Percentiles rank a stretch among this genome's conserved stretches.
These are phyloP conservation scores for Fusarium verticillioides DNA, from an alignment of 2,329 filamentous ascomycete species.

Conservation along the genomic window DNA sequence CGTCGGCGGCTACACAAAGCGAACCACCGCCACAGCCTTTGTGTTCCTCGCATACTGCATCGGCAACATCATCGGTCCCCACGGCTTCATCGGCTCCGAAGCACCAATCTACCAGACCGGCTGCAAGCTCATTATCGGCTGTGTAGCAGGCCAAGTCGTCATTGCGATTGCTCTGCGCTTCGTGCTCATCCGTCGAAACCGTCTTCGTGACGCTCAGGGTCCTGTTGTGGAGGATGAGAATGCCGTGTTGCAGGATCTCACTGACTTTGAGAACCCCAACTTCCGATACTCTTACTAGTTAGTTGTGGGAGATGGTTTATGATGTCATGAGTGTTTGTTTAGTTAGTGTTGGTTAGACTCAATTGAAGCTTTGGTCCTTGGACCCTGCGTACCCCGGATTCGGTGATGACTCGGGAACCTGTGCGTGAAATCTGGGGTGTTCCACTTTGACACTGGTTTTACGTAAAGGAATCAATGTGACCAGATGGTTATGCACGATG, in stretches of 20 bases:
- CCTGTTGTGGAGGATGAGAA: constrained; percentile 35
- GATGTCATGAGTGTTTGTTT: constrained; percentile 2
- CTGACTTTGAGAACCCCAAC: constrained; percentile 45
- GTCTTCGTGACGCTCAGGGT: constrained; percentile 36
- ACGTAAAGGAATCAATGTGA: constrained; percentile 24
- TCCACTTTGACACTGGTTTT: background rate
- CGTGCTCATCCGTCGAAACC: constrained; percentile 42
- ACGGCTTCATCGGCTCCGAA: constrained; percentile 57
- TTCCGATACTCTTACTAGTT: constrained; percentile 43
- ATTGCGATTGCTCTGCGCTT: constrained; percentile 35
- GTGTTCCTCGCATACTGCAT: constrained; percentile 59
- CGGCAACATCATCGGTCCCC: constrained; percentile 43
- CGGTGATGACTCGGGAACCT: background rate
- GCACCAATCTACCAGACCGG: constrained; percentile 63
- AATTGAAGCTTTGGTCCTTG: constrained; percentile 10
- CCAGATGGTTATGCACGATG: background rate
- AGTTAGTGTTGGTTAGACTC: background rate
- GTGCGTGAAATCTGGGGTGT: constrained; percentile 18
- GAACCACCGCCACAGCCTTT: constrained; percentile 58
- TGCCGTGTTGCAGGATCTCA: constrained; percentile 40
- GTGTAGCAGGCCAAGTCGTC: constrained; percentile 34
- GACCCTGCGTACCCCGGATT: constrained; percentile 4
- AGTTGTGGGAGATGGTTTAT: background rate
- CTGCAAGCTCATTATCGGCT: constrained; percentile 53
- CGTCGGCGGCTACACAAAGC: constrained; percentile 61